Percentiles rank a stretch among this genome's conserved stretches.
Conservation (phyloP, 306 rosid species). For the Coriaria nepalensis region DNA sequence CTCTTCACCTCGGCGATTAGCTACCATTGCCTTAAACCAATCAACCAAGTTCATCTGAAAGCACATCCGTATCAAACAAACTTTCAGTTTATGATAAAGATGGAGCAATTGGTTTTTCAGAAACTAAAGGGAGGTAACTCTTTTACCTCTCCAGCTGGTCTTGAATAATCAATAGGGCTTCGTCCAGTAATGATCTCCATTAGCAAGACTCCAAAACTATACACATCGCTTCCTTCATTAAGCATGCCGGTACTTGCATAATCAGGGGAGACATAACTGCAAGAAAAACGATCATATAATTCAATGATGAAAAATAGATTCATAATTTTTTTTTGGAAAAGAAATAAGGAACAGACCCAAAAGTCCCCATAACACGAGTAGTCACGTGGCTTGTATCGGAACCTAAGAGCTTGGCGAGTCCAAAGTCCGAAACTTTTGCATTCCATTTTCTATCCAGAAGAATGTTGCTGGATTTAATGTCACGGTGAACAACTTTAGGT, state of each 20-base stretch:
- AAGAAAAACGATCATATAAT: constrained; percentile 8
- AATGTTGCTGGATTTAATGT: constrained; percentile 87
- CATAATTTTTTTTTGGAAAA: background rate
- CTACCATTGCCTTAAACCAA: constrained; percentile 90
- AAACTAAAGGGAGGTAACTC: constrained; percentile 1
- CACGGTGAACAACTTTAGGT: constrained; percentile 97
- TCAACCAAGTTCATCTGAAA: constrained; percentile 93
- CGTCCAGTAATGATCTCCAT: constrained; percentile 98
- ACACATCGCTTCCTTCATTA: constrained; percentile 85
- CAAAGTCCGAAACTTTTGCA: constrained; percentile 88
- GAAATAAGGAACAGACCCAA: constrained; percentile 41
- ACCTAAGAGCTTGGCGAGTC: constrained; percentile 90
- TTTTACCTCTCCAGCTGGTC: constrained; percentile 82
- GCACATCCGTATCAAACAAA: constrained; percentile 4
- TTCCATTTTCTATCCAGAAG: constrained; percentile 88
- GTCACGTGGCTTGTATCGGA: constrained; percentile 74
- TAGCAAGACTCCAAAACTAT: constrained; percentile 84
- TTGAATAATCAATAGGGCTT: constrained; percentile 84
- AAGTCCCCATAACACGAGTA: constrained; percentile 97
- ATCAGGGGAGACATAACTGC: constrained; percentile 94
- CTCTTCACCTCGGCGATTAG: constrained; percentile 76
- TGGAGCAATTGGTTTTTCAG: background rate
- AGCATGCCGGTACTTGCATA: constrained; percentile 97
- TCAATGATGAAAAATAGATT: constrained; percentile 1
- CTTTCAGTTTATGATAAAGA: background rate